These are phyloP conservation scores for Sporothrix brunneoviolacea DNA, from an alignment of 2,329 filamentous ascomycete genomes.

Conservation along the genomic window DNA sequence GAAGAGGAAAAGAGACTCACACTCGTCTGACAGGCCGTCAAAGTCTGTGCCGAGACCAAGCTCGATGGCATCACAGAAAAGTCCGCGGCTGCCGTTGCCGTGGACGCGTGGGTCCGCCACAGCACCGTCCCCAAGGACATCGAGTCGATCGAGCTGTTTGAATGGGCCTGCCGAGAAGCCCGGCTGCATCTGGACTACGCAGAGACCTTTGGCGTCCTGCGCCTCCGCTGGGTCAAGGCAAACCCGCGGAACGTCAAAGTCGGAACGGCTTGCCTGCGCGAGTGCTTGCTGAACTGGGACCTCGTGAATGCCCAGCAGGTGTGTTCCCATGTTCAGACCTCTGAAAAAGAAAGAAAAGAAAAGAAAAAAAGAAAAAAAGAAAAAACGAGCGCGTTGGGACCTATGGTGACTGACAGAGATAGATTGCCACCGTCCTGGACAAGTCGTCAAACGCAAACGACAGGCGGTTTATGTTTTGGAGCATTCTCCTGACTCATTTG, in stretches of 20 bases:
- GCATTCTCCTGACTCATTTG: constrained; percentile 46
- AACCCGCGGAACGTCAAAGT: constrained; percentile 35
- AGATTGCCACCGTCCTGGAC: constrained; percentile 49
- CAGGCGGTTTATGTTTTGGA: constrained; percentile 46
- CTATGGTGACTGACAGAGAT: too few relatives aligned
- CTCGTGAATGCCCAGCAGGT: constrained; percentile 51
- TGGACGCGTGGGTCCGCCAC: constrained; percentile 42
- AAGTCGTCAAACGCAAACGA: constrained; percentile 42
- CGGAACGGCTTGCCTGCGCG: constrained; percentile 41
- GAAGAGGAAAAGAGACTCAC: not conserved
- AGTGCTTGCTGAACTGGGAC: constrained; percentile 50
- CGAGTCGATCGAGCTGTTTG: constrained; percentile 47
- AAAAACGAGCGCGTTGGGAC: too few relatives aligned
- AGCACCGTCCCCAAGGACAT: constrained; percentile 41
- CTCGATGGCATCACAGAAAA: constrained; percentile 43
- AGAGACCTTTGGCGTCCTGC: constrained; percentile 43
- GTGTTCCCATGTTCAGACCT: too few relatives aligned
- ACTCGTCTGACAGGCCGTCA: constrained; percentile 39
- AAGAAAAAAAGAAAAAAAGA: too few relatives aligned
- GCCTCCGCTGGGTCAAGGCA: constrained; percentile 46
- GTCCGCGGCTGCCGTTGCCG: constrained; percentile 35
- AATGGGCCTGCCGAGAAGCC: constrained; percentile 41
- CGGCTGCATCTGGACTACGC: constrained; percentile 31
- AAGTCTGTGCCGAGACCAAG: constrained; percentile 45
- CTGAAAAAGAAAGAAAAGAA: too few relatives aligned